phyloP scores from a whole-genome alignment of 2,329 filamentous ascomycete species.

The Lasiodiplodia gonubiensis region DNA sequence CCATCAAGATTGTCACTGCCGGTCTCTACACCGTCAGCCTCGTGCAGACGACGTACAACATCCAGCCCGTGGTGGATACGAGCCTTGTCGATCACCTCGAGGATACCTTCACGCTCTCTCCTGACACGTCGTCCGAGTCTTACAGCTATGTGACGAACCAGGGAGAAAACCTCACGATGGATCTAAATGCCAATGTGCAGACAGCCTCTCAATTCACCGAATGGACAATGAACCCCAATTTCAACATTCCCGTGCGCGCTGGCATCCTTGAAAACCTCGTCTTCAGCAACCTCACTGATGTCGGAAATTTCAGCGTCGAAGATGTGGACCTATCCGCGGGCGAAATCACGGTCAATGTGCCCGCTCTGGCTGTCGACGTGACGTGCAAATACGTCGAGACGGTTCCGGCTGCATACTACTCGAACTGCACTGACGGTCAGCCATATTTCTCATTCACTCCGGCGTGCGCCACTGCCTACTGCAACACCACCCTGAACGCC shows the following conservation, averaged over 20 bases:
- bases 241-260: slow-evolving; percentile 13
- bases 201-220: slow-evolving; percentile 14
- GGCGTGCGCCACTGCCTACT: slow-evolving; percentile 1
- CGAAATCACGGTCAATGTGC: slow-evolving; percentile 10
- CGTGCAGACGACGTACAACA: slow-evolving; percentile 8
- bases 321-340: slow-evolving; percentile 6
- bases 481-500: slow-evolving; percentile 17
- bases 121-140: neutral
- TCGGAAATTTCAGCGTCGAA: neutral
- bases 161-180: neutral
- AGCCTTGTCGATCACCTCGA: slow-evolving; percentile 18
- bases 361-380: slow-evolving; percentile 15
- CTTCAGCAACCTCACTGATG: slow-evolving; percentile 19
- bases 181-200: slow-evolving; percentile 7
- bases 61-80: slow-evolving; percentile 9
- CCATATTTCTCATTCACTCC: slow-evolving; percentile 1
- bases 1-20: slow-evolving; percentile 23
- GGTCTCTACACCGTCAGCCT: slow-evolving; percentile 12
- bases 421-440: neutral
- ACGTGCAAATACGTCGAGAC: neutral
- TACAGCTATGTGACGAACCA: neutral
- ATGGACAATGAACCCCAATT: slow-evolving; percentile 22
- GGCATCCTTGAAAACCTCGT: slow-evolving; percentile 25
- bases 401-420: neutral
- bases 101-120: neutral